Base-by-base conservation (phyloP, 495 filamentous ascomycete genomes). In the Penicillium desertorum region DNA sequence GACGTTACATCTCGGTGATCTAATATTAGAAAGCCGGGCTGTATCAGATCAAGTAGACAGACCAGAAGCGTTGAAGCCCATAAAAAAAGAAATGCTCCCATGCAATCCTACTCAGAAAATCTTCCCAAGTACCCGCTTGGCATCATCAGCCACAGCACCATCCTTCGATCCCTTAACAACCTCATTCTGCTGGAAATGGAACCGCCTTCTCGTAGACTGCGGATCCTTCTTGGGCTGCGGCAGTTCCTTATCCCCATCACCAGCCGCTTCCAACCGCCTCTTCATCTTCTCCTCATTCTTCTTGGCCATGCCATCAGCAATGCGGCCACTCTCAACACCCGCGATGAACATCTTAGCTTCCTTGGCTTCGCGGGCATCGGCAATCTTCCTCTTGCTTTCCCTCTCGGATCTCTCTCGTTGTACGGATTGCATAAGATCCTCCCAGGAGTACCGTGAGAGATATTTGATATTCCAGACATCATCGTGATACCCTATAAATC, bases 391-490 rank as follows among this genome's bases (percentile, higher is more conserved):
- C 63, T 86, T 83, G 56, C 85, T 88, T 55, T 88, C 84, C n/a
- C 91, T 70, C 71, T 92, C 90, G 27, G 87, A 86, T 70, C 89
- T 88, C 75, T 98, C 94, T 43, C 87, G 78, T 47, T 86, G 80
- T 61, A 93, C 87, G 3, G 36, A 39, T 67, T 90, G 86, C 71
- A 79, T 80, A 50, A 85, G 58, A 63, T 85, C 76, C 14, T 71
- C 75, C 92, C 93, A 98, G 65, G 89, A 91, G 66, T 41, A 94
- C 3, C 91, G 90, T 0, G 43, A 34, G 52, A 98, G 77, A 67
- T 97, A 98, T 56, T 82, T 86, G 59, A 88, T 78, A 65, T 86
- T 94, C 89, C 89, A 96, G 46, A 98, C 82, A 68, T 98, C 95
- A 71, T 98, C 94, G 54, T 88, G 83, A 71, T 97, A 98, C 53